These are phyloP conservation scores for Symbiodinium natans DNA, from an alignment of 73 alveolate species.

Conservation along the genomic window DNA sequence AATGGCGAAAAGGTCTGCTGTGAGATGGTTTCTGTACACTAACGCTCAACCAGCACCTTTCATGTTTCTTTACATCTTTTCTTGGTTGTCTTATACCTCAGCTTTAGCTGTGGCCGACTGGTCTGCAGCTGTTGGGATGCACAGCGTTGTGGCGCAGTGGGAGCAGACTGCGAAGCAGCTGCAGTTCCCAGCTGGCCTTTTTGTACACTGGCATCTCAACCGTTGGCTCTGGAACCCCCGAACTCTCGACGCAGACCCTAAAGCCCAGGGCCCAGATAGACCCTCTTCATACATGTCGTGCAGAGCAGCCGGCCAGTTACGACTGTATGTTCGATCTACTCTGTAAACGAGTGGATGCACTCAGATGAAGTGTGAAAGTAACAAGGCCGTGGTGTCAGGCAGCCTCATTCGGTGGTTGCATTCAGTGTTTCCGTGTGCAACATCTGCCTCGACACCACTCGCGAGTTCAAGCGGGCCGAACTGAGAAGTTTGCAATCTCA, in stretches of 20 bases:
- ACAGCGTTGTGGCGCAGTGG: neutral
- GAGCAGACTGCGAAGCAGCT: neutral
- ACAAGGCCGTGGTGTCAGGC: constrained; percentile 1
- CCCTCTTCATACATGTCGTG: neutral
- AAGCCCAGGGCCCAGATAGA: too few species aligned
- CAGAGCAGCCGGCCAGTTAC: neutral
- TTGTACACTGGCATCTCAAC: neutral
- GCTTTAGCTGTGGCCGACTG: neutral
- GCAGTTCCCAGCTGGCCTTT: neutral
- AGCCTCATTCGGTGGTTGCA: too few species aligned
- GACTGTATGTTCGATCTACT: neutral
- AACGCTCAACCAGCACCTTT: neutral
- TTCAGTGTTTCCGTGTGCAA: neutral
- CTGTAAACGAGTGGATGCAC: neutral
- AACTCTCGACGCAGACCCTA: too few species aligned
- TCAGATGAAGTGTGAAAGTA: neutral
- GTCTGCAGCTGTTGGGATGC: neutral
- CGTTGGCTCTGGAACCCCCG: too few species aligned
- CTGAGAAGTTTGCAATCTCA: neutral
- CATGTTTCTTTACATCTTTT: neutral
- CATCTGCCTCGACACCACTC: neutral
- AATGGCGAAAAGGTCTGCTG: constrained; percentile 2
- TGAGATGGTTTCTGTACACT: constrained; percentile 8
- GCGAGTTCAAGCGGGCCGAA: constrained; percentile 18
- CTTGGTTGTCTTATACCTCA: neutral